Evolutionary conservation across 2,329 filamentous ascomycete species (phyloP), one percentile per base, ranked within the genome.

Genomic region (Biscogniauxia sp.): DNA sequence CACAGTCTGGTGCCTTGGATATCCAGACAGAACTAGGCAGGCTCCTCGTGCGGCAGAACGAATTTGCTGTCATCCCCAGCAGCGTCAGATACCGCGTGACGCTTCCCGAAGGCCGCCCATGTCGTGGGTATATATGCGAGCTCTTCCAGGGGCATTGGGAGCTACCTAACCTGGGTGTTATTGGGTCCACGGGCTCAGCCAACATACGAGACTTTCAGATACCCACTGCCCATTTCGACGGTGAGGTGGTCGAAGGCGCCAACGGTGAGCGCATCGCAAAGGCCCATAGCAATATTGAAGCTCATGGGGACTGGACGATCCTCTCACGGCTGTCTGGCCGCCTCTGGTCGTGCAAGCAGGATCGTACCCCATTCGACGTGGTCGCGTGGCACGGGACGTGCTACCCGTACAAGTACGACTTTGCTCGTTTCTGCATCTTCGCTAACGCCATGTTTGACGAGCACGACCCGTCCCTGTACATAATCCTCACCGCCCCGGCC

Each of bases 301-400:
- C n/a, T 5, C 13, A 25, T 6, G 49, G 25, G 1, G 54, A 56
- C 9, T 64, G 60, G 60, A 64, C 55, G 15, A 50, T 62, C 51
- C 28, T 62, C 20, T 56, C 58, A 23, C 60, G 62, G 5, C 58
- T 62, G 2, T 41, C 20, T 41, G 56, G 61, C 66, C 79, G 81
- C 53, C 82, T 92, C 55, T 92, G 90, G 76, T 77, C 78, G 45
- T 87, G 87, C 6, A 79, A 73, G 51, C 90, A 93, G 75, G 73
- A 80, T 11, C 90, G 93, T 72, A 88, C 87, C 0, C 90, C 90
- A 0, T 93, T 92, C 69, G 90, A 93, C 68, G 85, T 93, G 0
- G 90, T 92, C 2, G 89, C 87, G 2, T 93, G 90, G 90, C 90
- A 93, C 71, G 90, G 90, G 52, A 90, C 86, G 64, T 93, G 92